Conservation (phyloP, 495 filamentous ascomycete species). For the Trichoderma virens region DNA sequence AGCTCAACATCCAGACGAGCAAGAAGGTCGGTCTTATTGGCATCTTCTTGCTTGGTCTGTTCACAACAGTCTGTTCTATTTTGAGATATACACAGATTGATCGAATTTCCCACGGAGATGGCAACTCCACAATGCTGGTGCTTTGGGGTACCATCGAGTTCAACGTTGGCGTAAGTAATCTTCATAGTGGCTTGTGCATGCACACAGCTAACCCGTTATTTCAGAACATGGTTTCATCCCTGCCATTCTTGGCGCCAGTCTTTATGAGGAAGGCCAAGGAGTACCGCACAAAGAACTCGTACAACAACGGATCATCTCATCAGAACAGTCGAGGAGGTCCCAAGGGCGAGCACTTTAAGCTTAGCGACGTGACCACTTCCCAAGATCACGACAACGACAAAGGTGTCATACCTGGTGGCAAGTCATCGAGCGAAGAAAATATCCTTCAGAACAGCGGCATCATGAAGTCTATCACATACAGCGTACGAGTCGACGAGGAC, state of each 20-base stretch:
- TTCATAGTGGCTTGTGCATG: neutral
- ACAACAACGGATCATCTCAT: constrained; percentile 8
- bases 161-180: constrained; percentile 40
- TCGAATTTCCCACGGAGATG: constrained; percentile 41
- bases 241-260: constrained; percentile 40
- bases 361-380: constrained; percentile 14
- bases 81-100: constrained; percentile 48
- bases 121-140: constrained; percentile 51
- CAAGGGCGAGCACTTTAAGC: constrained; percentile 15
- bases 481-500: constrained; percentile 28
- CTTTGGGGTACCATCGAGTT: constrained; percentile 53
- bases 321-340: constrained; percentile 2
- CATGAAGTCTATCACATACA: constrained; percentile 40
- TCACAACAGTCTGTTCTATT: constrained; percentile 51
- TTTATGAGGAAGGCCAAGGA: constrained; percentile 30
- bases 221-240: constrained; percentile 41
- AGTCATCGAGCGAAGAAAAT: constrained; percentile 38
- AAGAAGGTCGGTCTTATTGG: constrained; percentile 47
- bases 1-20: constrained; percentile 39
- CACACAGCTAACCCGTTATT: constrained; percentile 13
- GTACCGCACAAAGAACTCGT: constrained; percentile 22
- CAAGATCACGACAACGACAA: constrained; percentile 21
- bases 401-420: constrained; percentile 22
- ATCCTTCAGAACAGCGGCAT: constrained; percentile 31
- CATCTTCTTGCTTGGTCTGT: constrained; percentile 50